Evolutionary conservation across 2,329 filamentous ascomycete genomes (phyloP).

Genomic region (Dissoconium aciculare): DNA sequence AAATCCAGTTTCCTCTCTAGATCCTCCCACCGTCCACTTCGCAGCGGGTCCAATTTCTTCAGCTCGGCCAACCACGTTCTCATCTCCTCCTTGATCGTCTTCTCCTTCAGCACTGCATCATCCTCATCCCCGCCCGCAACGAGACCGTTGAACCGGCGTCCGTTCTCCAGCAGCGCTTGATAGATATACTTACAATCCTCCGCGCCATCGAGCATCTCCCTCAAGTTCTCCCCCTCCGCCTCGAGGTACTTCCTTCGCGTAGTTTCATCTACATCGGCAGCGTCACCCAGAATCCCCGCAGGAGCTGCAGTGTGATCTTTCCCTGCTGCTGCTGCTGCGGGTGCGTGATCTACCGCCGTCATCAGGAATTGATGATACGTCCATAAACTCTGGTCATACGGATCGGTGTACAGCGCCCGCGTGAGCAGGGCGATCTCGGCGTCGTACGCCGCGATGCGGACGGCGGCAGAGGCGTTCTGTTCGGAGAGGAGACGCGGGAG

Average conservation of each 20-base stretch:
- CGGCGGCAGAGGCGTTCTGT: constrained; percentile 46
- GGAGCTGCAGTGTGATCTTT: too few species aligned
- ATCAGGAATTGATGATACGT: constrained; percentile 89
- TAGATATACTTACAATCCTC: constrained; percentile 78
- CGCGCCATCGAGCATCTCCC: constrained; percentile 48
- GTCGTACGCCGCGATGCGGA: constrained; percentile 56
- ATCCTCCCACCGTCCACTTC: constrained; percentile 62
- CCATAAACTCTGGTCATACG: constrained; percentile 91
- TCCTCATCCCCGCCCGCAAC: constrained; percentile 26
- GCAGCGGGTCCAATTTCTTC: constrained; percentile 56
- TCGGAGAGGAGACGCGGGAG: constrained; percentile 64
- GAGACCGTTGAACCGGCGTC: constrained; percentile 43
- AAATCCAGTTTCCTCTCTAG: constrained; percentile 38
- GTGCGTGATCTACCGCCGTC: constrained; percentile 43
- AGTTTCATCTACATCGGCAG: constrained; percentile 46
- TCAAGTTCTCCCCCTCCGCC: constrained; percentile 59
- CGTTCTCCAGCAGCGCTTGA: constrained; percentile 67
- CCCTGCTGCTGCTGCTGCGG: constrained; percentile 26
- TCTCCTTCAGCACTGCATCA: constrained; percentile 28
- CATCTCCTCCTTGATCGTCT: too few species aligned
- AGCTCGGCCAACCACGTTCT: constrained; percentile 45
- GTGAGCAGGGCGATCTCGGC: constrained; percentile 63
- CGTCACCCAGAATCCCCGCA: constrained; percentile 48
- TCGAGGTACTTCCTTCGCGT: too few species aligned
- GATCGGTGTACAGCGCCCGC: constrained; percentile 69